These are phyloP conservation scores for Mucor racemosus DNA, from an alignment of 371 early-diverging fungal species.

Conservation along the genomic window DNA sequence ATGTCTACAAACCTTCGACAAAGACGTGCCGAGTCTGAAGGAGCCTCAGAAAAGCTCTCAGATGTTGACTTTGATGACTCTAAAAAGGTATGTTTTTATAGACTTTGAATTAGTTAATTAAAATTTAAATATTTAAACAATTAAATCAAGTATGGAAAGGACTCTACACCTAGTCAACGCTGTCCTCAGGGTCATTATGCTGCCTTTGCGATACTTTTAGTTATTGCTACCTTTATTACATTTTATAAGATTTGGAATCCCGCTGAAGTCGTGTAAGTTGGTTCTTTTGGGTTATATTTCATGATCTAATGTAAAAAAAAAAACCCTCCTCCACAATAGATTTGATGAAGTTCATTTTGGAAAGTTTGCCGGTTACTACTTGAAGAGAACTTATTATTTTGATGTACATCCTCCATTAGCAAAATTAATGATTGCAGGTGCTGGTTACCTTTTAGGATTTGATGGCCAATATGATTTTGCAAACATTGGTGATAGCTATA, in stretches of 20 bases:
- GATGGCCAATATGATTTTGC: conserved; percentile 95
- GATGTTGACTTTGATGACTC: conserved; percentile 30
- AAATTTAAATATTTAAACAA: not conserved
- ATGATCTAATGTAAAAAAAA: conserved; percentile 43
- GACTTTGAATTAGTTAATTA: not conserved
- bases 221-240: conserved; percentile 11
- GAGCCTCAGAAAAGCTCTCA: conserved; percentile 11
- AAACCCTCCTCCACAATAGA: conserved; percentile 36
- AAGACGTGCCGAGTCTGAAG: conserved; percentile 27
- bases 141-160: conserved; percentile 10
- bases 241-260: conserved; percentile 26
- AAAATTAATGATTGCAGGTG: conserved; percentile 91
- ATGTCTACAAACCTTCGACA: conserved; percentile 27
- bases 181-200: conserved; percentile 3
- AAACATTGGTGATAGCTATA: conserved; percentile 91
- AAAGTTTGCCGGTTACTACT: conserved; percentile 97
- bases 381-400: conserved; percentile 95
- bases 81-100: conserved; percentile 21
- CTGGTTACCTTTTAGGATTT: conserved; percentile 87
- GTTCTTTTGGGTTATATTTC: not conserved
- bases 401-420: conserved; percentile 99
- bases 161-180: conserved; percentile 12
- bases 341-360: conserved; percentile 99
- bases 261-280: conserved; percentile 19
- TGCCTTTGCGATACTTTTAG: not conserved